phyloP scores from a whole-genome alignment of 257 asterid genomes.

The Haberlea rhodopensis region DNA sequence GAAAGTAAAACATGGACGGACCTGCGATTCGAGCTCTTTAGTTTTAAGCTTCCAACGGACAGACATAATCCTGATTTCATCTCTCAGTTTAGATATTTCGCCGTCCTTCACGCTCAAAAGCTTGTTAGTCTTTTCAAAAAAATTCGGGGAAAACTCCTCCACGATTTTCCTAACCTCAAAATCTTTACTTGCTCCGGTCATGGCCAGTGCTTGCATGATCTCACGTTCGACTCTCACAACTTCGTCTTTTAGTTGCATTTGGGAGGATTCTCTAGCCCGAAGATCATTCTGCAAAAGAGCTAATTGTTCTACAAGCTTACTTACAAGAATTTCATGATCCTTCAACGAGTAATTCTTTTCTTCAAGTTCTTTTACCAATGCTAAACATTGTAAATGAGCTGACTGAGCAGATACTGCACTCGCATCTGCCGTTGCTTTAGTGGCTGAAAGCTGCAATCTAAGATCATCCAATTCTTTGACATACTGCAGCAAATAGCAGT shows the following conservation, averaged over 20 bases:
- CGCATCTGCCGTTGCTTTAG: slow-evolving; percentile 75
- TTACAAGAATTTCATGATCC: slow-evolving; percentile 69
- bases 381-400: slow-evolving; percentile 68
- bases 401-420: slow-evolving; percentile 79
- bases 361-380: slow-evolving; percentile 68
- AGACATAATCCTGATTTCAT: slow-evolving; percentile 78
- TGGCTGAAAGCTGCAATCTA: slow-evolving; percentile 53
- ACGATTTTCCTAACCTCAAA: slow-evolving; percentile 64
- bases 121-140: slow-evolving; percentile 55
- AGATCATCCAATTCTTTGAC: slow-evolving; percentile 72
- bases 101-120: slow-evolving; percentile 69
- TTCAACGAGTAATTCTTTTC: slow-evolving; percentile 56
- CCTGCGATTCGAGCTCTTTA: slow-evolving; percentile 83
- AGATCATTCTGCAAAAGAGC: slow-evolving; percentile 82
- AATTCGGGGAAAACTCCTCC: slow-evolving; percentile 76
- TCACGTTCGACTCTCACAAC: slow-evolving; percentile 78
- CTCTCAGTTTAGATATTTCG: slow-evolving; percentile 70
- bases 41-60: slow-evolving; percentile 89
- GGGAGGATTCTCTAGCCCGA: slow-evolving; percentile 68
- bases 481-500: slow-evolving; percentile 42
- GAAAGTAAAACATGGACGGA: slow-evolving; percentile 17
- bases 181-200: slow-evolving; percentile 60
- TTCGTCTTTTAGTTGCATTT: slow-evolving; percentile 77
- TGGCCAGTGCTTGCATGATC: slow-evolving; percentile 70
- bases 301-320: slow-evolving; percentile 67